phyloP scores from a whole-genome alignment of 495 filamentous ascomycete genomes.

The Lophium mytilinum region DNA sequence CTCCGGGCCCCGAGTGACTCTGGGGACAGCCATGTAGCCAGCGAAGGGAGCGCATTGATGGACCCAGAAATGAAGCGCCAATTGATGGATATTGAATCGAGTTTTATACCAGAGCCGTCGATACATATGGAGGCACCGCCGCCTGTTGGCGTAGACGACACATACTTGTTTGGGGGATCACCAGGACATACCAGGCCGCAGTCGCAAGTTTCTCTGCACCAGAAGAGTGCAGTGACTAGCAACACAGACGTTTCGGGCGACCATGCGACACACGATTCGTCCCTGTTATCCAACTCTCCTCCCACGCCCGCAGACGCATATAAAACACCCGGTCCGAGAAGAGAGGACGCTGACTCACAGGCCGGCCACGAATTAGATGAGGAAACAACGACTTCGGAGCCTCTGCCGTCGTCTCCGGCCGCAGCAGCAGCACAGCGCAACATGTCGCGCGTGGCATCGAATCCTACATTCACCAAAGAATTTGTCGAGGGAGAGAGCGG shows the following conservation, averaged over 20 bases:
- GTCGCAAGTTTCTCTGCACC: background rate
- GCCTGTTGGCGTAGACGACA: constrained; percentile 48
- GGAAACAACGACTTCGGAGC: constrained; percentile 44
- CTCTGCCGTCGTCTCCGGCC: constrained; percentile 33
- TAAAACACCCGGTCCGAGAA: constrained; percentile 40
- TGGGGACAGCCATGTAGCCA: constrained; percentile 13
- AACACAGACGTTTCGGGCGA: constrained; percentile 3
- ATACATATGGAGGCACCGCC: constrained; percentile 35
- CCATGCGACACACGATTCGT: constrained; percentile 7
- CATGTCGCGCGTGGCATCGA: constrained; percentile 18
- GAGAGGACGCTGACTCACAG: constrained; percentile 25
- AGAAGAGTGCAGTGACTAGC: constrained; percentile 18
- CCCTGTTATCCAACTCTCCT: constrained; percentile 26
- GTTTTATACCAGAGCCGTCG: constrained; percentile 57
- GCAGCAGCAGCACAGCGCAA: constrained; percentile 34
- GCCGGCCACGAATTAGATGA: constrained; percentile 23
- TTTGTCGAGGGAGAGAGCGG: background rate
- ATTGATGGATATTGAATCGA: constrained; percentile 81
- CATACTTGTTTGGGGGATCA: constrained; percentile 50
- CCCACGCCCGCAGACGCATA: constrained; percentile 41
- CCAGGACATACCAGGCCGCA: constrained; percentile 22
- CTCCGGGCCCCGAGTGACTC: constrained; percentile 15
- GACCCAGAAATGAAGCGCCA: constrained; percentile 58
- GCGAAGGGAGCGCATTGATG: constrained; percentile 47
- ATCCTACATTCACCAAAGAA: background rate